phyloP scores from a whole-genome alignment of 768 basidiomycete genomes.

The Trametes gibbosa region DNA sequence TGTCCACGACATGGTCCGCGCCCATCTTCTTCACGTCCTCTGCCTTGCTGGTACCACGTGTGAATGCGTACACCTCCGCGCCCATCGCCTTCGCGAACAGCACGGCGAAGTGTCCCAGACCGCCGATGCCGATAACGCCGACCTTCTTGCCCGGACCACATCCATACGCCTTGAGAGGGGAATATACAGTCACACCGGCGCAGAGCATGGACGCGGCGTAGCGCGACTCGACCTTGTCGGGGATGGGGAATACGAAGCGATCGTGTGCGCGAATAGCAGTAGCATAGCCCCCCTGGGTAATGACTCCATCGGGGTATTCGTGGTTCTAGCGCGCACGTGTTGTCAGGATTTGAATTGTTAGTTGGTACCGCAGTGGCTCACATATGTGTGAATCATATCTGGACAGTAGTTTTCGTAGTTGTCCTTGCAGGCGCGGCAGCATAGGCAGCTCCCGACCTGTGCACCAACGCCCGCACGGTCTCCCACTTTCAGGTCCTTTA shows the following conservation, averaged over 20 bases:
- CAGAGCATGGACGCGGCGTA: constrained; percentile 64
- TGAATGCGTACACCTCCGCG: constrained; percentile 56
- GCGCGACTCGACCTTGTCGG: constrained; percentile 48
- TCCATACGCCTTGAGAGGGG: constrained; percentile 54
- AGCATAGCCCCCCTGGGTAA: constrained; percentile 46
- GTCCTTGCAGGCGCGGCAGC: constrained; percentile 48
- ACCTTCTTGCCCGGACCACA: constrained; percentile 61
- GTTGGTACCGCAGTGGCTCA: constrained; percentile 5
- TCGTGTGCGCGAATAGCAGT: constrained; percentile 46
- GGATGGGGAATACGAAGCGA: constrained; percentile 59
- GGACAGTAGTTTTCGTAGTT: constrained; percentile 59
- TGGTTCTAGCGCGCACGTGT: constrained; percentile 25
- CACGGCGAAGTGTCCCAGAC: constrained; percentile 43
- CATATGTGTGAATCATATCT: constrained; percentile 41
- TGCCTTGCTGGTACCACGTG: constrained; percentile 51
- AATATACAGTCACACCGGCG: constrained; percentile 60
- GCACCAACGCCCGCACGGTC: constrained; percentile 53
- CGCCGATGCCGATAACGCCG: constrained; percentile 66
- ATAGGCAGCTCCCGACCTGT: constrained; percentile 51
- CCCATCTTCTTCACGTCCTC: constrained; percentile 58
- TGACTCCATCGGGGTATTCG: constrained; percentile 40
- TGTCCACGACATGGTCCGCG: constrained; percentile 51
- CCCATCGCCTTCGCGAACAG: constrained; percentile 54
- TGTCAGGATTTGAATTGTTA: neutral
- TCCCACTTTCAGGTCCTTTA: constrained; percentile 48